Conservation (phyloP, 352 stramenopile genomes). For the Elongisporangium senticosum region DNA sequence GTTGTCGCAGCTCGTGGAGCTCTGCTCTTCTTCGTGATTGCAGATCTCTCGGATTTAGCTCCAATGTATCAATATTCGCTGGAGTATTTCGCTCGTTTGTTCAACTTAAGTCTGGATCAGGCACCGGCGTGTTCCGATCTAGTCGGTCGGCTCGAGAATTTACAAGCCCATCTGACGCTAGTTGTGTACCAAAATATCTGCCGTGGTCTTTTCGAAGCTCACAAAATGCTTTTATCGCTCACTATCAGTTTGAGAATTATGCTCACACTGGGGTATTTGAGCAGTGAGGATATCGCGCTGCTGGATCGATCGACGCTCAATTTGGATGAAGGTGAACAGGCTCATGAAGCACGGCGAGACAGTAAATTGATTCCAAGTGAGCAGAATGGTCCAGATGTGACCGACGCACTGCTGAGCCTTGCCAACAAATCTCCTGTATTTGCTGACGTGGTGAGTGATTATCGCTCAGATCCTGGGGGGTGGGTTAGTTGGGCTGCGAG, state of each 20-base stretch:
- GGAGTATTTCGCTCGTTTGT: conserved; percentile 63
- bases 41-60: conserved; percentile 49
- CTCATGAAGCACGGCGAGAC: background rate
- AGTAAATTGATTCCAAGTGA: background rate
- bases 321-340: background rate
- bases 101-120: conserved; percentile 50
- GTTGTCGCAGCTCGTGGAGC: conserved; percentile 45
- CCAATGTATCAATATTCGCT: conserved; percentile 83
- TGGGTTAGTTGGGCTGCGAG: conserved; percentile 41
- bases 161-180: conserved; percentile 40
- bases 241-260: conserved; percentile 56
- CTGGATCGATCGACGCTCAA: conserved; percentile 19
- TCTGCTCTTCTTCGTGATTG: conserved; percentile 69
- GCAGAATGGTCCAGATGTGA: conserved; percentile 3
- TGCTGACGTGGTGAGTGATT: conserved; percentile 28
- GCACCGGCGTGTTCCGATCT: conserved; percentile 23
- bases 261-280: conserved; percentile 33
- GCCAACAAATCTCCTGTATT: conserved; percentile 16
- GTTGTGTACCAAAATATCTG: conserved; percentile 70
- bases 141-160: conserved; percentile 24
- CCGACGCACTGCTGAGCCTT: conserved; percentile 26
- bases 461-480: conserved; percentile 26
- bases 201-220: conserved; percentile 55
- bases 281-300: conserved; percentile 21
- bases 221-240: conserved; percentile 63